Percentiles rank a stretch among this genome's conserved stretches.
These are phyloP conservation scores for Haplosporangium gracile DNA, from an alignment of 192 early-diverging fungal species.

Conservation along the genomic window DNA sequence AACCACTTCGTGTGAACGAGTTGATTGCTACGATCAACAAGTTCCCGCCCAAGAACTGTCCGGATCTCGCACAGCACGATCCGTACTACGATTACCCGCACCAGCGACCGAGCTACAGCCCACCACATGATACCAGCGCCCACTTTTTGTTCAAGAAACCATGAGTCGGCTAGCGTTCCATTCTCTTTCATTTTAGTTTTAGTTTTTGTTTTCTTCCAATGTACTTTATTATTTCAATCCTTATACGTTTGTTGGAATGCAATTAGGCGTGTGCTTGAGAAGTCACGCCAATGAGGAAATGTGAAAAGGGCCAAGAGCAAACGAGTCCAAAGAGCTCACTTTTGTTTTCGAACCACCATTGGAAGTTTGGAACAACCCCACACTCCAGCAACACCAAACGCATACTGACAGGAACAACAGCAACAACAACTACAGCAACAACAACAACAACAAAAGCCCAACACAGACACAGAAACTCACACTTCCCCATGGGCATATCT, in stretches of 20 bases:
- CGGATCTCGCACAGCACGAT: slow-evolving; percentile 52
- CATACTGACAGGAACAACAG: neutral
- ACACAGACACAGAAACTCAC: neutral
- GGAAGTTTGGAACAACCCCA: neutral
- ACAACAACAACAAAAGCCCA: neutral
- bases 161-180: neutral
- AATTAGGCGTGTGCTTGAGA: neutral
- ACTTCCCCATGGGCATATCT: slow-evolving; percentile 35
- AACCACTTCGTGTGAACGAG: slow-evolving; percentile 73
- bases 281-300: too few relatives aligned
- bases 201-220: neutral
- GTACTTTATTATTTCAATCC: neutral
- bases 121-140: slow-evolving; percentile 36
- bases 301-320: neutral
- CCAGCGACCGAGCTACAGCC: slow-evolving; percentile 26
- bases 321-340: too few relatives aligned
- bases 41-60: slow-evolving; percentile 65
- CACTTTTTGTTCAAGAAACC: slow-evolving; percentile 38
- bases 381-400: neutral
- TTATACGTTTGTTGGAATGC: neutral
- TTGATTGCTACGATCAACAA: slow-evolving; percentile 77
- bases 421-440: neutral
- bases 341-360: neutral
- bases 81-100: slow-evolving; percentile 40
- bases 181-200: neutral